Conservation (phyloP, 2,329 filamentous ascomycete species). For the Chrysoporthe cubensis region DNA sequence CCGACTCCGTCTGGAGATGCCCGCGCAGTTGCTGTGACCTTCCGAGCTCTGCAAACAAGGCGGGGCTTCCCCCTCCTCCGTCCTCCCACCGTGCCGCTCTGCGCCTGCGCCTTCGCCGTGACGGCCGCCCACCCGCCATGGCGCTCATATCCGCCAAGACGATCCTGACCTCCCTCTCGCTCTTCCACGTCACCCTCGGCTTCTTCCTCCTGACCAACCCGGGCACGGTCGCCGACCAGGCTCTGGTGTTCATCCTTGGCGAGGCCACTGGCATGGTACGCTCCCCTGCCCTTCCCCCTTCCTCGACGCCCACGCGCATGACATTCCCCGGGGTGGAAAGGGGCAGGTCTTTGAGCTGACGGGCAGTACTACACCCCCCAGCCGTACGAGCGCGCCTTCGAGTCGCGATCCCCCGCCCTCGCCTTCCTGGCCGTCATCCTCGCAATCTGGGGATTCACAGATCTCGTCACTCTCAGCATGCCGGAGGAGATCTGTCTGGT, state of each 20-base stretch:
- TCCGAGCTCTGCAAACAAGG: background rate
- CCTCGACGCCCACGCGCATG: too few species aligned
- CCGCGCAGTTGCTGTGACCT: background rate
- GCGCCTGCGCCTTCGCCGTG: background rate
- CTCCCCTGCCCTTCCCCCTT: slow-evolving; percentile 9
- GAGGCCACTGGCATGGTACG: slow-evolving; percentile 81
- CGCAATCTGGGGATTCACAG: slow-evolving; percentile 61
- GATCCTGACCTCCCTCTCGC: slow-evolving; percentile 78
- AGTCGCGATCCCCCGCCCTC: slow-evolving; percentile 69
- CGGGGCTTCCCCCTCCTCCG: background rate
- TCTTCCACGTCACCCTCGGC: slow-evolving; percentile 83
- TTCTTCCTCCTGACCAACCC: slow-evolving; percentile 83
- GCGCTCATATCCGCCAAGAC: slow-evolving; percentile 78
- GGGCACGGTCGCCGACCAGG: slow-evolving; percentile 73
- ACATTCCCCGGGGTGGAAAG: background rate
- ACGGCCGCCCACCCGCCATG: slow-evolving; percentile 57
- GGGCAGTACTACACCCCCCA: slow-evolving; percentile 36
- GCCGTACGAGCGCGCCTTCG: slow-evolving; percentile 70
- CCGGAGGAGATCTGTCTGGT: slow-evolving; percentile 67
- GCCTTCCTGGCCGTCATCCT: slow-evolving; percentile 74
- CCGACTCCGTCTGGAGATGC: background rate
- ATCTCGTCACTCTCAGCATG: slow-evolving; percentile 68
- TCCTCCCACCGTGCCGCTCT: background rate
- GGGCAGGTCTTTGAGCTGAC: background rate
- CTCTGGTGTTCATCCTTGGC: slow-evolving; percentile 78